phyloP scores from a whole-genome alignment of 148 eudicot genomes.

The Rhododendron molle region DNA sequence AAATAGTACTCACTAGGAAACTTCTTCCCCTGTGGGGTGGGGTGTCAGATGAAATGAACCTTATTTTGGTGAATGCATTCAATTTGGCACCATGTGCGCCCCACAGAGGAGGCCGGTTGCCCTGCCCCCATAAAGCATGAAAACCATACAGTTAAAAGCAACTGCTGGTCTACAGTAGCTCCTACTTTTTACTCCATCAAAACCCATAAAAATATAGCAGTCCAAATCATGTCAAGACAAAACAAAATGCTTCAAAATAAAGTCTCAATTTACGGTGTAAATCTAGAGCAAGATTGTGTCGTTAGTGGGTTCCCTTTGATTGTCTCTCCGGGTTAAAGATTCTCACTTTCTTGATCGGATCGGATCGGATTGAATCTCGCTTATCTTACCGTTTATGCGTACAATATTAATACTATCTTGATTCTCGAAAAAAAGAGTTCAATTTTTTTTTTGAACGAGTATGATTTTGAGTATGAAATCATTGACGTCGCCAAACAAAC shows the following conservation, averaged over 20 bases:
- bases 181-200: neutral
- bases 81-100: neutral
- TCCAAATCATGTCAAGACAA: neutral
- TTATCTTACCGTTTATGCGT: too few species aligned
- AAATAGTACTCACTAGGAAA: neutral
- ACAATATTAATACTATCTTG: too few species aligned
- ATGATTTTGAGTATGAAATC: neutral
- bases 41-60: constrained; percentile 3
- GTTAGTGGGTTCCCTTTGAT: too few species aligned
- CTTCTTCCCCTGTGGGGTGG: neutral
- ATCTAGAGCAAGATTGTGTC: neutral
- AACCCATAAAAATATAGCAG: neutral
- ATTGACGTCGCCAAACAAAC: neutral
- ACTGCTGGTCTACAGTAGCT: neutral
- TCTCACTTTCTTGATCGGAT: too few species aligned
- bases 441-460: too few species aligned
- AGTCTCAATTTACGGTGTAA: too few species aligned
- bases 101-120: neutral
- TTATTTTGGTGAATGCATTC: neutral
- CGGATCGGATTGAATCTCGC: too few species aligned
- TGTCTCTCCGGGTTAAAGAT: neutral
- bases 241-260: neutral
- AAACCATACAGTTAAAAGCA: neutral
- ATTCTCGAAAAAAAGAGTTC: too few species aligned
- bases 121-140: neutral